A percentile compares a stretch with the other conserved stretches of the same genome.
Evolutionary conservation across 2,329 filamentous ascomycete species (phyloP).

Genomic region (Aureobasidium subglaciale): DNA sequence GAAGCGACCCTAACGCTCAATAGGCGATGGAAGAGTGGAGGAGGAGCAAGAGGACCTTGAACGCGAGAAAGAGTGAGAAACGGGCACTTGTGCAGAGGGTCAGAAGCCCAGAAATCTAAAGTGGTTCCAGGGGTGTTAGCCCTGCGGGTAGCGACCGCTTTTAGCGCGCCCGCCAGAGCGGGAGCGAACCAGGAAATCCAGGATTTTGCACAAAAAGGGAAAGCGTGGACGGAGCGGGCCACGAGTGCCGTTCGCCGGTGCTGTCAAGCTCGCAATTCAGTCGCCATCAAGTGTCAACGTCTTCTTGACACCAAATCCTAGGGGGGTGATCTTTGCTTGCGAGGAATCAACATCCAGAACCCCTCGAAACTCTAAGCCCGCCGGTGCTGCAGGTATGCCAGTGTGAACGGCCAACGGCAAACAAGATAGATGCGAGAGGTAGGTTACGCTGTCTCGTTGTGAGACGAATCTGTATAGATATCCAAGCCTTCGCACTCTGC

Average conservation of each 20-base stretch:
- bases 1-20: conserved; percentile 9
- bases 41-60: background rate
- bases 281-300: conserved; percentile 12
- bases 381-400: conserved; percentile 11
- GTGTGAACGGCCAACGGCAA: conserved; percentile 13
- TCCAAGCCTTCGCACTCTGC: conserved; percentile 3
- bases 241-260: conserved; percentile 13
- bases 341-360: background rate
- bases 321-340: background rate
- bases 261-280: conserved; percentile 13
- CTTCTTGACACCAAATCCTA: conserved; percentile 3
- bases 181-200: background rate
- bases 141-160: conserved; percentile 9
- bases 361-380: conserved; percentile 9
- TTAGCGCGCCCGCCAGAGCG: conserved; percentile 4
- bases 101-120: conserved; percentile 8
- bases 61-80: conserved; percentile 13
- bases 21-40: conserved; percentile 11
- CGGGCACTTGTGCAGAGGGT: conserved; percentile 1
- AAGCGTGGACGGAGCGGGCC: conserved; percentile 6
- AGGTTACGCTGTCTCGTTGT: conserved; percentile 11
- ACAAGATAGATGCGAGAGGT: conserved; percentile 12
- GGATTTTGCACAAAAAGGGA: background rate
- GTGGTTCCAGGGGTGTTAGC: conserved; percentile 6
- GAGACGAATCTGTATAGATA: conserved; percentile 14